These are phyloP conservation scores for Conidiobolus incongruus DNA, from an alignment of 371 early-diverging fungal genomes.

Conservation along the genomic window DNA sequence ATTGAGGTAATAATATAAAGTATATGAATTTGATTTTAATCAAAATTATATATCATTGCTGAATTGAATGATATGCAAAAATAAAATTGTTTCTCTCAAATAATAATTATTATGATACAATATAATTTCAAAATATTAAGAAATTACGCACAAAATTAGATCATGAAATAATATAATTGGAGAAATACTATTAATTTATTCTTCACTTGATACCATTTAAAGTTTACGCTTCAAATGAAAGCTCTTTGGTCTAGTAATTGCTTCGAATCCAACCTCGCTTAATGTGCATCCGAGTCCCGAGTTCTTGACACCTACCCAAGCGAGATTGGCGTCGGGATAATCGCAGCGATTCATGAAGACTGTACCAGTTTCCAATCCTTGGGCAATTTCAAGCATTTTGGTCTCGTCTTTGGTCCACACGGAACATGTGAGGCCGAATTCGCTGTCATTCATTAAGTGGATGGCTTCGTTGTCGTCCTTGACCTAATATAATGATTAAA, in stretches of 20 bases:
- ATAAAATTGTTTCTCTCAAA: no score
- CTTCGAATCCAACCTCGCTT: constrained; percentile 11
- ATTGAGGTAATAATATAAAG: no score
- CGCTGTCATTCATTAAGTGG: constrained; percentile 52
- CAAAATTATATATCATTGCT: no score
- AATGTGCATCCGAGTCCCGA: constrained; percentile 53
- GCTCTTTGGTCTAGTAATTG: constrained; percentile 37
- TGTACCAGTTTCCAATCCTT: constrained; percentile 57
- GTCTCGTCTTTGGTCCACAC: constrained; percentile 52
- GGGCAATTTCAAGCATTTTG: constrained; percentile 31
- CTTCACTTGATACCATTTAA: no score
- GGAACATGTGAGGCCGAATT: constrained; percentile 63
- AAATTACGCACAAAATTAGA: no score
- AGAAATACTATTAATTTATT: no score
- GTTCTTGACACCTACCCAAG: constrained; percentile 68
- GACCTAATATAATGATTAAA: constrained; percentile 12
- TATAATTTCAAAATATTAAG: no score
- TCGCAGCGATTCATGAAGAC: constrained; percentile 75
- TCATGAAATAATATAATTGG: no score
- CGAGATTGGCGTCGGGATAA: constrained; percentile 52
- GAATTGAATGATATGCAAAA: no score
- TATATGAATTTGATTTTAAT: no score
- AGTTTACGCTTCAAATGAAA: constrained; percentile 11
- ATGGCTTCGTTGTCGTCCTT: constrained; percentile 53
- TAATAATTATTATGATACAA: no score